phyloP scores from a whole-genome alignment of 768 basidiomycete species.

The Hygrocybe coccinea region DNA sequence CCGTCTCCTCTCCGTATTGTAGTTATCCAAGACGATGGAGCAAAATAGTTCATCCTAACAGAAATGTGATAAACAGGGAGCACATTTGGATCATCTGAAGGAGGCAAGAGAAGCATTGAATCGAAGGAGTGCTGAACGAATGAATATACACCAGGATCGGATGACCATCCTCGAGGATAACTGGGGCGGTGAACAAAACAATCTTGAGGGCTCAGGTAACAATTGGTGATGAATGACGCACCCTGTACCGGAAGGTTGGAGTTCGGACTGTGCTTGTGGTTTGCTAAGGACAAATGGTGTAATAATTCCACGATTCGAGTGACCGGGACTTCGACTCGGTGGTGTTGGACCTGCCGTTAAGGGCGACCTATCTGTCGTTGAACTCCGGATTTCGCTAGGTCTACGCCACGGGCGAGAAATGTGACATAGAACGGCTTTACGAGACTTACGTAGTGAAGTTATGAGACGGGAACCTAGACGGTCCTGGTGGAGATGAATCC shows the following conservation, averaged over 20 bases:
- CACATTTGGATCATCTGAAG: conserved; percentile 13
- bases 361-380: no score
- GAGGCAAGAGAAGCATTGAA: conserved; percentile 22
- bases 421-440: no score
- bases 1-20: conserved; percentile 28
- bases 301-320: no score
- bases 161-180: neutral
- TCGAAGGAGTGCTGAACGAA: conserved; percentile 11
- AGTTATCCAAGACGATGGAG: conserved; percentile 34
- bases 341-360: no score
- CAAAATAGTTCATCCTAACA: conserved; percentile 33
- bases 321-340: no score
- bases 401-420: no score
- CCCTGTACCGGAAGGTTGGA: neutral
- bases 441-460: neutral
- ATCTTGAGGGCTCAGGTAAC: neutral
- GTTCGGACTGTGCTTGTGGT: no score
- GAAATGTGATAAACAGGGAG: conserved; percentile 30
- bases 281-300: no score
- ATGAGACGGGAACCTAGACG: neutral
- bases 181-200: neutral
- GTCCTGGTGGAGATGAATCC: neutral
- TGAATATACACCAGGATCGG: conserved; percentile 5
- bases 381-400: no score
- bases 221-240: neutral